These are phyloP conservation scores for Saururus chinensis DNA, from an alignment of 164 flowering plant species.

Conservation along the genomic window DNA sequence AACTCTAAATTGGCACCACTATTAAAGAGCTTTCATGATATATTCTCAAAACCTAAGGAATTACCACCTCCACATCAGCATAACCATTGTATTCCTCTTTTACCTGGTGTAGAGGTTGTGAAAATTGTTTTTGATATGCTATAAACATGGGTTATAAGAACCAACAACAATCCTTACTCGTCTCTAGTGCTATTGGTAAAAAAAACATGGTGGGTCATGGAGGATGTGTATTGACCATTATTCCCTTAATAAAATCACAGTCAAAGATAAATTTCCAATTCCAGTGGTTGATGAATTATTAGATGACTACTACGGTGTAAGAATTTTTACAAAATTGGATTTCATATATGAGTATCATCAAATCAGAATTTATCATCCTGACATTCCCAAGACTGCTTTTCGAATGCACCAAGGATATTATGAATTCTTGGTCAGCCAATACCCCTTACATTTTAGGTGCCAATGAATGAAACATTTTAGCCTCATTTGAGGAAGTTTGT, in stretches of 20 bases:
- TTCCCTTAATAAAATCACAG: neutral
- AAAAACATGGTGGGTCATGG: neutral
- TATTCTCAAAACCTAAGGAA: too few relatives aligned
- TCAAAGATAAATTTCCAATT: neutral
- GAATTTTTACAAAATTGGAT: neutral
- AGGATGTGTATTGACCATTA: neutral
- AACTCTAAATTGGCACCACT: too few relatives aligned
- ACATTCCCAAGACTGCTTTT: neutral
- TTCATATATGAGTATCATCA: neutral
- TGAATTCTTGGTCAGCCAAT: neutral
- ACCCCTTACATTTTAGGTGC: neutral
- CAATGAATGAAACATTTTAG: neutral
- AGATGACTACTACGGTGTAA: neutral
- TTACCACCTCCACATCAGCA: too few relatives aligned
- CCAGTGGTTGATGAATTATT: neutral
- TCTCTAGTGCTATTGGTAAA: too few relatives aligned
- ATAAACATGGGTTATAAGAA: too few relatives aligned
- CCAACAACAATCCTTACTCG: too few relatives aligned
- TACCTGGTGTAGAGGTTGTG: too few relatives aligned
- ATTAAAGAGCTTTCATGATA: too few relatives aligned
- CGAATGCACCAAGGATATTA: neutral
- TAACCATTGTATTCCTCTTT: too few relatives aligned
- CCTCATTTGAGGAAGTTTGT: neutral
- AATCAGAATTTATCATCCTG: neutral
- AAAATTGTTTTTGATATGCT: too few relatives aligned